phyloP scores from a whole-genome alignment of 2,329 filamentous ascomycete genomes.

The Epicoccum nigrum region DNA sequence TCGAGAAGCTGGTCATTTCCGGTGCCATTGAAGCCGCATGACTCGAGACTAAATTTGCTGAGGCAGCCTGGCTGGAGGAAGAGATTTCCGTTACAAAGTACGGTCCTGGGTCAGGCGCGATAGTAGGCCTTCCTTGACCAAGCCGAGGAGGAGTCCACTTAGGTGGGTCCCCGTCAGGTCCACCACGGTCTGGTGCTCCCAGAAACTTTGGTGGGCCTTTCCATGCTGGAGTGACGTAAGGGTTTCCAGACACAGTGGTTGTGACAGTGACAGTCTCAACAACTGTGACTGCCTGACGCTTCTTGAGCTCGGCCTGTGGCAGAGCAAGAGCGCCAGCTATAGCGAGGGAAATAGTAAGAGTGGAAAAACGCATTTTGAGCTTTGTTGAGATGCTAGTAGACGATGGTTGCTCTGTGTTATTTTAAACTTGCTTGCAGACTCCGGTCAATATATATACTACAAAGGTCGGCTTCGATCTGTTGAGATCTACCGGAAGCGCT shows the following conservation, averaged over 20 bases:
- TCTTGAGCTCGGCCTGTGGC: constrained; percentile 26
- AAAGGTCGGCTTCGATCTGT: background rate
- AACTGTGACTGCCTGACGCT: constrained; percentile 33
- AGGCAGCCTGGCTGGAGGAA: no score
- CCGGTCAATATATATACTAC: constrained; percentile 14
- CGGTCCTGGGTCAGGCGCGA: background rate
- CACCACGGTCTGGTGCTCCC: background rate
- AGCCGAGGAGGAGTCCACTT: constrained; percentile 3
- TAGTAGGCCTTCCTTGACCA: background rate
- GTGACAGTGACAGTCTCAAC: constrained; percentile 28
- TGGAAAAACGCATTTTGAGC: constrained; percentile 36
- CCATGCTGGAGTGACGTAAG: constrained; percentile 17
- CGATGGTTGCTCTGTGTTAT: background rate
- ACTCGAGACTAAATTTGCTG: no score
- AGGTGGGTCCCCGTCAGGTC: constrained; percentile 4
- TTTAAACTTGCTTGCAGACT: background rate
- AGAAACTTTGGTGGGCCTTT: constrained; percentile 11
- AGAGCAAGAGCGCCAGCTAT: constrained; percentile 34
- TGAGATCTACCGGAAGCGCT: constrained; percentile 14
- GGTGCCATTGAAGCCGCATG: no score
- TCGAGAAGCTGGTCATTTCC: no score
- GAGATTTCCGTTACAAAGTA: no score
- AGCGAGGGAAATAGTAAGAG: constrained; percentile 34
- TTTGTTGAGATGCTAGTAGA: constrained; percentile 10
- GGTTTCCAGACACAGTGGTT: constrained; percentile 22